These are phyloP conservation scores for Gaeumannomyces sp. DNA, from an alignment of 2,329 filamentous ascomycete species.

Conservation along the genomic window DNA sequence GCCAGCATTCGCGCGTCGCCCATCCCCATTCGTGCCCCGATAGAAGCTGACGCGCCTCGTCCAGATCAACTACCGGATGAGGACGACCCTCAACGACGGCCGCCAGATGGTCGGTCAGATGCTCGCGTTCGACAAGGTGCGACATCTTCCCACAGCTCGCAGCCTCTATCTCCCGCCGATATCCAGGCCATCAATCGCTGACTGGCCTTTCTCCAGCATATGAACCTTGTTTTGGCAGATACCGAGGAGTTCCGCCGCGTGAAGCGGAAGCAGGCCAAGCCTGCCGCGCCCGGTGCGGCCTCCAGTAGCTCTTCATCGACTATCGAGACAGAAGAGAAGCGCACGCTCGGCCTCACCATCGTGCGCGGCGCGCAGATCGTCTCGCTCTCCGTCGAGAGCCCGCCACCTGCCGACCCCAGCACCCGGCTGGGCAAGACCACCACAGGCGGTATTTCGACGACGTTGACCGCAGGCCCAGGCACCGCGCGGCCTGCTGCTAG, in stretches of 20 bases:
- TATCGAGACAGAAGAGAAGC: slow-evolving; percentile 91
- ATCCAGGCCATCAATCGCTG: background rate
- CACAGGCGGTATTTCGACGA: slow-evolving; percentile 60
- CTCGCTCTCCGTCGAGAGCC: slow-evolving; percentile 90
- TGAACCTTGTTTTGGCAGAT: slow-evolving; percentile 98
- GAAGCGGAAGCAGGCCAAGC: slow-evolving; percentile 76
- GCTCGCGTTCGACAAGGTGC: slow-evolving; percentile 95
- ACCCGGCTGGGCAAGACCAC: slow-evolving; percentile 76
- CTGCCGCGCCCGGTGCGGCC: slow-evolving; percentile 52
- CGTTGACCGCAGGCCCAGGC: slow-evolving; percentile 76
- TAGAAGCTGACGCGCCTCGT: slow-evolving; percentile 20
- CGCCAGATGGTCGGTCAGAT: slow-evolving; percentile 97
- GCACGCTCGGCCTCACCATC: slow-evolving; percentile 91
- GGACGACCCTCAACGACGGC: slow-evolving; percentile 89
- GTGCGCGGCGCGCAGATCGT: slow-evolving; percentile 92
- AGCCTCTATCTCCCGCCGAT: background rate
- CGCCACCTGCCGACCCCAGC: slow-evolving; percentile 88
- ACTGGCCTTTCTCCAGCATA: slow-evolving; percentile 57
- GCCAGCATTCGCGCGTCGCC: too few species aligned
- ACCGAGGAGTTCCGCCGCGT: slow-evolving; percentile 95
- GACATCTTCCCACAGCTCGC: slow-evolving; percentile 8
- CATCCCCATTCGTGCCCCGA: background rate
- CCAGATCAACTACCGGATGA: slow-evolving; percentile 99
- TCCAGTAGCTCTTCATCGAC: slow-evolving; percentile 49
- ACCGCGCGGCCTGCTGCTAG: slow-evolving; percentile 87